phyloP scores from a whole-genome alignment of 1,284 basidiomycete species.

The Naganishia albida region DNA sequence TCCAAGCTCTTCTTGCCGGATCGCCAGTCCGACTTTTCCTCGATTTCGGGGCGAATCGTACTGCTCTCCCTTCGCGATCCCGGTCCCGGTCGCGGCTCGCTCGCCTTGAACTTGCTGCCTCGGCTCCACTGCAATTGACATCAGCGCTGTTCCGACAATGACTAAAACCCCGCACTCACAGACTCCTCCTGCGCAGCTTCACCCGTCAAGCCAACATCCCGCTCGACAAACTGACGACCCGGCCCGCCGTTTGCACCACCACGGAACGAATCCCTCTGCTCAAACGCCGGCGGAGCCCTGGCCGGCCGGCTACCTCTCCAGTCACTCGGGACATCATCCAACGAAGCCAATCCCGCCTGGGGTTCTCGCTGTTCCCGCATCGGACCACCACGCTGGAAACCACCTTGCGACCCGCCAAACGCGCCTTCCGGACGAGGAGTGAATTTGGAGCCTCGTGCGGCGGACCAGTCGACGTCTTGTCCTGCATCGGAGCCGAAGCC shows the following conservation, averaged over 20 bases:
- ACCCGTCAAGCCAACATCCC: constrained; percentile 36
- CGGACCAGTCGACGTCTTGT: constrained; percentile 54
- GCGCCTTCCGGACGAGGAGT: constrained; percentile 43
- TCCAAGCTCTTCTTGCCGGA: constrained; percentile 39
- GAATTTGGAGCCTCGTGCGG: constrained; percentile 56
- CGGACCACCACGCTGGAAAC: constrained; percentile 33
- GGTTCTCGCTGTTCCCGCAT: constrained; percentile 35
- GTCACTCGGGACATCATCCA: constrained; percentile 55
- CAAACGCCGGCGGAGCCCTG: constrained; percentile 37
- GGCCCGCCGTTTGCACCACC: constrained; percentile 42
- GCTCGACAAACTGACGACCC: constrained; percentile 53
- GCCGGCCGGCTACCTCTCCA: constrained; percentile 67
- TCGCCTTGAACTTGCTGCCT: constrained; percentile 49
- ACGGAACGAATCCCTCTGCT: constrained; percentile 24
- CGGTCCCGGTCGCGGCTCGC: constrained; percentile 32
- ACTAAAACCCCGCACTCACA: constrained; percentile 39
- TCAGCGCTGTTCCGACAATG: not conserved
- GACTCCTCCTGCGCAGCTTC: constrained; percentile 74
- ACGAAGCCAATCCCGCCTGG: constrained; percentile 48
- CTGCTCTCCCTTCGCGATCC: constrained; percentile 35
- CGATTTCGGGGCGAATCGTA: constrained; percentile 37
- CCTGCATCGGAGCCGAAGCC: constrained; percentile 38
- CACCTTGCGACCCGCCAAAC: constrained; percentile 29
- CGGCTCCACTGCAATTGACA: constrained; percentile 47
- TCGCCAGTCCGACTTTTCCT: constrained; percentile 48